These are phyloP conservation scores for Clavispora asparagi DNA, from an alignment of 805 yeast species.

Conservation along the genomic window DNA sequence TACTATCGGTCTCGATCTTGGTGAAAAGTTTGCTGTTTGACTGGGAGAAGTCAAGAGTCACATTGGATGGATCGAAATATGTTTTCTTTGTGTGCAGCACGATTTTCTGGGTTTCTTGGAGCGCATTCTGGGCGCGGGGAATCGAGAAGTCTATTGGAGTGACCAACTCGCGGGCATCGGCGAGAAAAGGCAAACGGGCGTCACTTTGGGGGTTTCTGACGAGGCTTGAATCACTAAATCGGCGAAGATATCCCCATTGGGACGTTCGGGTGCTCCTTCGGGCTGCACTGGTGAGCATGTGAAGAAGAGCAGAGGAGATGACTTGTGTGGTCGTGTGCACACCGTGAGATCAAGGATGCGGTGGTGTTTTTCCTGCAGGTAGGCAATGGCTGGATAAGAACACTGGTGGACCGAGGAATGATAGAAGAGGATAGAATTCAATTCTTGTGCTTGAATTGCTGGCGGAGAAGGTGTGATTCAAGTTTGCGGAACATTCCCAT, in stretches of 20 bases:
- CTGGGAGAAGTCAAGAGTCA: slow-evolving; percentile 7
- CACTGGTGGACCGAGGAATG: too few species aligned
- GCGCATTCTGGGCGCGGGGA: background rate
- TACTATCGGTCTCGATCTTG: slow-evolving; percentile 4
- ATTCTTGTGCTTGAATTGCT: too few species aligned
- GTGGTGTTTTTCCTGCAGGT: background rate
- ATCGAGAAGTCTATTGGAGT: background rate
- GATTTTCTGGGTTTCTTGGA: background rate
- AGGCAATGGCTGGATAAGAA: too few species aligned
- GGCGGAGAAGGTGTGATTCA: too few species aligned
- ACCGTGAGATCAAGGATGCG: background rate
- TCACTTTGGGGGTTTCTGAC: background rate
- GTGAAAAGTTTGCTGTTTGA: slow-evolving; percentile 4
- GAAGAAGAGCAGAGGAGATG: background rate
- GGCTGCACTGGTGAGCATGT: background rate
- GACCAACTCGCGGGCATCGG: background rate
- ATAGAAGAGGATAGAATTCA: too few species aligned
- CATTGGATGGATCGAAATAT: slow-evolving; percentile 12
- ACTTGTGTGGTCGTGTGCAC: background rate
- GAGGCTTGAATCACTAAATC: background rate
- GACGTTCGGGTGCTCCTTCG: background rate
- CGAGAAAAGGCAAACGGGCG: background rate
- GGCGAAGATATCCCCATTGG: background rate
- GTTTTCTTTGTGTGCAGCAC: background rate
- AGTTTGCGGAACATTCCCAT: too few species aligned